Evolutionary conservation across 2,329 filamentous ascomycete species (phyloP), one percentile per base, ranked within the genome.

Genomic region (Hymenoscyphus infarciens): DNA sequence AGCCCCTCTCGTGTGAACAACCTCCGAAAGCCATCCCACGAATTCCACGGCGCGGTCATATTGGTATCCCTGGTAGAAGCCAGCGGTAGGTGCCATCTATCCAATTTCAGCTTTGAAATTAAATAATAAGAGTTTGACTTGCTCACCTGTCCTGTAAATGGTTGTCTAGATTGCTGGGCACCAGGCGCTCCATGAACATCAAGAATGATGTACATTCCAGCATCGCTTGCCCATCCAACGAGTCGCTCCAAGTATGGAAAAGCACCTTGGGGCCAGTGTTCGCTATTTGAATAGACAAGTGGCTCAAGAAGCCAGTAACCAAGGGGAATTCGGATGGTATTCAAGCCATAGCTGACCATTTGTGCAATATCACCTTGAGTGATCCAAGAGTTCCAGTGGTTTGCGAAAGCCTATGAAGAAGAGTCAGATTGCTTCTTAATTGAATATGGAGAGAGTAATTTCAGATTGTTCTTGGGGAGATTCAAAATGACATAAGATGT

Each of bases 41-140:
- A 84, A 86, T 58, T 79, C 70, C 62, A 80, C 71, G 25, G 60
- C 82, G 11, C 85, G 82, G 27, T 79, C 78, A 71, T 83, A 87
- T 71, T 87, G 79, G 69, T 81, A 81, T 63, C 80, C 77, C 33
- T 77, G 74, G 72, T 84, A 87, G 75, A 87, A 87, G 2, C 82
- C 82, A 1, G 82, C 67, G 38, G 38, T 27, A 38, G 62, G 56
- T 22, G 62, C 62, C 38, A 31, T 57, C 62, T 64, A 54, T 33
- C 16, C 4, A 5, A 39, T n/a, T 29, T 57, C 22, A 57, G 35
- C 10, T 52, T 56, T 49, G 19, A 38, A 29, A 42, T 11, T 27
- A 6, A 35, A 19, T 16, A 33, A 22, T 35, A 29, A 5, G 52
- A n/a, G 31, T 16, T 10, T 19, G 16, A 13, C 2, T 33, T 53